phyloP scores from a whole-genome alignment of 176 grass and related monocot species.

The Phoenix roebelenii region DNA sequence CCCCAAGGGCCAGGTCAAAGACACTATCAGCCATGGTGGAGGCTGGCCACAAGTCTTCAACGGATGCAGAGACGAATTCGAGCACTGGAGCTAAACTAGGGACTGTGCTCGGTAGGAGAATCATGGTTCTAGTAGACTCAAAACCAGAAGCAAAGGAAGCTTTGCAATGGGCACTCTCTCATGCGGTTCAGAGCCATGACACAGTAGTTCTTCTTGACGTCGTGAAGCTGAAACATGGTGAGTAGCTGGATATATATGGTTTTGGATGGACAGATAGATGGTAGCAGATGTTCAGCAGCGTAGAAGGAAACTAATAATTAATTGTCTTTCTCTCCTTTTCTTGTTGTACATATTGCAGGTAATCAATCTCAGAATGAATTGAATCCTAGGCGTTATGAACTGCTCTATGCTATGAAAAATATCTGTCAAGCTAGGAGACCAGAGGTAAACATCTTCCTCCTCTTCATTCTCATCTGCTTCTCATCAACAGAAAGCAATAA shows the following conservation, averaged over 20 bases:
- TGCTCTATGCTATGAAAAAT: slow-evolving; percentile 30
- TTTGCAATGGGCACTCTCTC: slow-evolving; percentile 50
- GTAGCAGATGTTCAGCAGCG: too few species aligned
- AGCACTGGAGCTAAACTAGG: not conserved
- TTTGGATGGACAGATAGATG: not conserved
- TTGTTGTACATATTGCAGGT: too few species aligned
- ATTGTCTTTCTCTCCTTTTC: too few species aligned
- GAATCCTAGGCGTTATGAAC: slow-evolving; percentile 15
- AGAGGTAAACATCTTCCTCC: slow-evolving; percentile 25
- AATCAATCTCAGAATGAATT: slow-evolving; percentile 23
- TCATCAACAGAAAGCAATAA: not conserved
- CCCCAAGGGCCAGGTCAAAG: not conserved
- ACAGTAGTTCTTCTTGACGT: slow-evolving; percentile 42
- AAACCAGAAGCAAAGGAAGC: slow-evolving; percentile 30
- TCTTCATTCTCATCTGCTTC: not conserved
- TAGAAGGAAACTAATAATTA: too few species aligned
- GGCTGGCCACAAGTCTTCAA: not conserved
- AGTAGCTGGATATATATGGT: not conserved
- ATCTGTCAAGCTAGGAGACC: slow-evolving; percentile 40
- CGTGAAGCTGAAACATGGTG: slow-evolving; percentile 24
- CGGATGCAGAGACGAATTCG: not conserved
- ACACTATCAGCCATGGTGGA: not conserved
- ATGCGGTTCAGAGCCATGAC: slow-evolving; percentile 41
- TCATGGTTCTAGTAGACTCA: slow-evolving; percentile 20
- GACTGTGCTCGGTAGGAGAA: slow-evolving; percentile 19